phyloP scores from a whole-genome alignment of 305 asterid genomes.

The Solanum hybrid region DNA sequence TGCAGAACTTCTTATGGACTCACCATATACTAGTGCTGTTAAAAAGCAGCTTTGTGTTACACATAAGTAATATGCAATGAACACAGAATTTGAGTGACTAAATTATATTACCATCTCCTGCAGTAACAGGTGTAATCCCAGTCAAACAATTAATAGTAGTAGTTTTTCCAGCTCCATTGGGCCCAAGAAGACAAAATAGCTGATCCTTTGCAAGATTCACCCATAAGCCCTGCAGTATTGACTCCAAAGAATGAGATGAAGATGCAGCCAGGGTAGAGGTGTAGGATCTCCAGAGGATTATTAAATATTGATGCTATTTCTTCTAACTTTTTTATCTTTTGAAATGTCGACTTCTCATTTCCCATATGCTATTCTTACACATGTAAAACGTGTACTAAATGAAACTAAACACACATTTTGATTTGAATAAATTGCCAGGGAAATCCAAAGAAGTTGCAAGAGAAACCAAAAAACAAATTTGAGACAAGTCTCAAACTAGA shows the following conservation, averaged over 20 bases:
- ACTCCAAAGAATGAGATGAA: slow-evolving; percentile 2
- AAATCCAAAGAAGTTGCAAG: not conserved
- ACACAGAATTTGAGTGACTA: not conserved
- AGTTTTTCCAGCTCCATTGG: slow-evolving; percentile 98
- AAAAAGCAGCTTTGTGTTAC: slow-evolving; percentile 4
- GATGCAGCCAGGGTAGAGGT: not conserved
- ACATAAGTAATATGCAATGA: not conserved
- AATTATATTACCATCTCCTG: slow-evolving; percentile 73
- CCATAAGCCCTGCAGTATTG: slow-evolving; percentile 67
- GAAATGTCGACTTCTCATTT: not conserved
- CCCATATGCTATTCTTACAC: not conserved
- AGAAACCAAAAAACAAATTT: not conserved
- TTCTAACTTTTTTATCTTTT: not conserved
- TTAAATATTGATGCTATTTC: not conserved
- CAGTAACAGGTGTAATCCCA: slow-evolving; percentile 82
- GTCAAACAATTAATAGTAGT: slow-evolving; percentile 84
- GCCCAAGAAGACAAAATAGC: slow-evolving; percentile 88
- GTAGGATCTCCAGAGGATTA: not conserved
- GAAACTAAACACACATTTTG: not conserved
- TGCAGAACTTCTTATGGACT: slow-evolving; percentile 62
- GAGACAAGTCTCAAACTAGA: not conserved
- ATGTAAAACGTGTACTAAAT: not conserved
- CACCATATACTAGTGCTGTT: slow-evolving; percentile 72
- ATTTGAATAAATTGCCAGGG: not conserved
- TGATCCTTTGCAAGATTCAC: slow-evolving; percentile 80